Evolutionary conservation across 805 yeast genomes (phyloP).

Genomic region (Saccharomycopsis javanensis): DNA sequence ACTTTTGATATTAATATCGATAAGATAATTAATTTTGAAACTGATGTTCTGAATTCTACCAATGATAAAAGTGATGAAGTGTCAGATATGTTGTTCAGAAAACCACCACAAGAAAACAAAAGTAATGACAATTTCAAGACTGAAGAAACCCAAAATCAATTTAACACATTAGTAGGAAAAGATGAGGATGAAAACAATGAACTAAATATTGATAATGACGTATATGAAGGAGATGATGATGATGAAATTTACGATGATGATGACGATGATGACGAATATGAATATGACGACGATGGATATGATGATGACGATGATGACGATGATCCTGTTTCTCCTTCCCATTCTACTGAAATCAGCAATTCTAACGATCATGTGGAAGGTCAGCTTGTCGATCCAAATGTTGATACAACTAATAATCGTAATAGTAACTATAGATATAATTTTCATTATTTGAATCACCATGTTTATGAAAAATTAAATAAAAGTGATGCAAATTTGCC

Average conservation of each 20-base stretch:
- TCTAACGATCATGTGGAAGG: not conserved
- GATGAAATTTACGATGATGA: slow-evolving; percentile 22
- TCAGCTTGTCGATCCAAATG: not conserved
- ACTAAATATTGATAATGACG: slow-evolving; percentile 21
- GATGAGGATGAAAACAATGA: not conserved
- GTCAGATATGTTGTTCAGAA: not conserved
- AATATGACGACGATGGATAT: slow-evolving; percentile 17
- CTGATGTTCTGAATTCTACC: not conserved
- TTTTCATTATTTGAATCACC: not conserved
- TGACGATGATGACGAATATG: slow-evolving; percentile 23
- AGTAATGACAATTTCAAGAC: not conserved
- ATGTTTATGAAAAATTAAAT: not conserved
- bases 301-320: slow-evolving; percentile 23
- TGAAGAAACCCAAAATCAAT: no score
- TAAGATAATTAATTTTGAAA: not conserved
- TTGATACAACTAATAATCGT: slow-evolving; percentile 6
- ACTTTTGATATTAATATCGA: not conserved
- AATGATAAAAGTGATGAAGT: not conserved
- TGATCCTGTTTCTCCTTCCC: not conserved
- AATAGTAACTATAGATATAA: not conserved
- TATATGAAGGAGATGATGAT: slow-evolving; percentile 24
- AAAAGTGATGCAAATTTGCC: slow-evolving; percentile 1
- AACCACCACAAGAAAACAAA: not conserved
- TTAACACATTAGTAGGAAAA: not conserved
- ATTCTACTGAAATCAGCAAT: not conserved